Base-by-base conservation (phyloP, 73 alveolate genomes). In the Paramecium biaurelia region DNA sequence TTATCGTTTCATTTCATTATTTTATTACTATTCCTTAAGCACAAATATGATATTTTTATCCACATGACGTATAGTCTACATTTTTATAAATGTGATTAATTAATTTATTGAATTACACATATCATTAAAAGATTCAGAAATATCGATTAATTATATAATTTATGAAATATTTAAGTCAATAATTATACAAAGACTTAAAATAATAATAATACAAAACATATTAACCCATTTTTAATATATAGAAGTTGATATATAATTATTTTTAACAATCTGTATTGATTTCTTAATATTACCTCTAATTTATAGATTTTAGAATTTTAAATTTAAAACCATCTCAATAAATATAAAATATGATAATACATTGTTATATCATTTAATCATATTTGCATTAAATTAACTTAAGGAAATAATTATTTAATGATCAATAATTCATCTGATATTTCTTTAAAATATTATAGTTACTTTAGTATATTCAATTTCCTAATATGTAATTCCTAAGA, bases 321-420 rank as follows among this genome's bases (percentile, higher is more conserved):
- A n/a, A n/a, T n/a, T n/a, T n/a, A n/a, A n/a, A n/a, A n/a, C n/a
- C n/a, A n/a, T n/a, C n/a, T n/a, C n/a, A n/a, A n/a, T n/a, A n/a
- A n/a, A n/a, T n/a, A n/a, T n/a, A n/a, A n/a, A n/a, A 35, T 35
- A 9, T 35, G 42, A 35, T 35, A 49, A 49, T 53, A 53, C 68
- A 20, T 53, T 7, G 5, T 4, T 53, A 18, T 67, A 53, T 53
- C 32, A 53, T 53, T 53, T 15, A 53, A 34, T 79, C 90, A 79
- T 23, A 79, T 43, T 42, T 79, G 56, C 90, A 79, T 79, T 79
- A 79, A 79, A 79, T 79, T 79, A 7, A 79, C 90, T 79, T 79
- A 79, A 30, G 90, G 90, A 45, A 79, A 79, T 45, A 79, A 30
- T 23, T 79, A 45, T 45, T 79, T 79, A 24, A 79, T 79, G 14